Evolutionary conservation across 1,284 basidiomycete genomes (phyloP).

Genomic region (Malassezia furfur): DNA sequence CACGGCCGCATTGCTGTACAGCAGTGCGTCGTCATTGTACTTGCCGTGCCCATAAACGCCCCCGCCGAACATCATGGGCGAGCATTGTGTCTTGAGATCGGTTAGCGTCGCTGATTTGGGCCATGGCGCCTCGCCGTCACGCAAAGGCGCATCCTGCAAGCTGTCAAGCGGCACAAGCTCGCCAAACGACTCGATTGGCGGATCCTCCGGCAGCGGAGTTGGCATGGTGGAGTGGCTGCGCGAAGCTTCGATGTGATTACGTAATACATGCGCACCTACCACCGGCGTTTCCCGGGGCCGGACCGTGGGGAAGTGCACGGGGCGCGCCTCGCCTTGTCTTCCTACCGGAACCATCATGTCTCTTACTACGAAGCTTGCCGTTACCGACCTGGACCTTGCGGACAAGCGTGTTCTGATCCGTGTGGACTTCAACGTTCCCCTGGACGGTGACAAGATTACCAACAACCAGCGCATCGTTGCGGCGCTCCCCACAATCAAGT

Average conservation of each 20-base stretch:
- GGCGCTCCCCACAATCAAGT: conserved; percentile 88
- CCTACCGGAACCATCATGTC: conserved; percentile 59
- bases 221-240: conserved; percentile 1
- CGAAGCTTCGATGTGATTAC: not conserved
- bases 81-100: conserved; percentile 15
- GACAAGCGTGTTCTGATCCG: conserved; percentile 65
- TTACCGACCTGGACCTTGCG: conserved; percentile 82
- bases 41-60: conserved; percentile 40
- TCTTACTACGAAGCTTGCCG: conserved; percentile 67
- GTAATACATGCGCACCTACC: conserved; percentile 4
- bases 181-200: conserved; percentile 11
- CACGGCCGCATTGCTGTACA: conserved; percentile 25
- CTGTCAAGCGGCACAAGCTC: not conserved
- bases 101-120: not conserved
- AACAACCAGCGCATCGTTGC: conserved; percentile 92
- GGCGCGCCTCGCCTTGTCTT: not conserved
- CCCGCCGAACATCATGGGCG: conserved; percentile 40
- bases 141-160: not conserved
- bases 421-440: conserved; percentile 96
- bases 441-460: conserved; percentile 73
- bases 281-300: conserved; percentile 1
- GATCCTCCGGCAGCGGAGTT: not conserved
- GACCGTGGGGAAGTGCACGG: not conserved
- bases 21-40: conserved; percentile 31
- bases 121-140: conserved; percentile 6